These are phyloP conservation scores for Teunomyces aglyptinius DNA, from an alignment of 805 yeast genomes.

Conservation along the genomic window DNA sequence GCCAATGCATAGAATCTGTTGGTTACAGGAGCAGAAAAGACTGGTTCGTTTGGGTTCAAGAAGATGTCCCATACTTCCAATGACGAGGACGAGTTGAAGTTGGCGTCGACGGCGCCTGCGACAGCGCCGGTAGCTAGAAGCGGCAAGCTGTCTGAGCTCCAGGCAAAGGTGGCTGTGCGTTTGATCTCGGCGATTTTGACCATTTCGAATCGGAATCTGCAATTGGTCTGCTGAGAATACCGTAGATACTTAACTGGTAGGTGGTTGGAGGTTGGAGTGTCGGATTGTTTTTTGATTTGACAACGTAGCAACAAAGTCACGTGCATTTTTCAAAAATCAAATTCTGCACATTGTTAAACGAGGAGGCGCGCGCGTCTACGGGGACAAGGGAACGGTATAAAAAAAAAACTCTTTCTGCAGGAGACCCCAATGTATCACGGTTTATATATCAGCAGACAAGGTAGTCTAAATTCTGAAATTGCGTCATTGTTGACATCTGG, in stretches of 20 bases:
- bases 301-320: too few relatives aligned
- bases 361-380: too few relatives aligned
- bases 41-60: constrained; percentile 28
- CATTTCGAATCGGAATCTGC: constrained; percentile 34
- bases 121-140: constrained; percentile 85
- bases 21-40: constrained; percentile 35
- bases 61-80: constrained; percentile 78
- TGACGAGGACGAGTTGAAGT: constrained; percentile 75
- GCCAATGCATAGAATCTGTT: constrained; percentile 69
- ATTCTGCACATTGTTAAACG: too few relatives aligned
- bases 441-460: too few relatives aligned
- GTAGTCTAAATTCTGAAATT: too few relatives aligned
- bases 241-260: neutral
- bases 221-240: neutral
- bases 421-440: too few relatives aligned
- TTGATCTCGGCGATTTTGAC: constrained; percentile 81
- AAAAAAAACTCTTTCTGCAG: too few relatives aligned
- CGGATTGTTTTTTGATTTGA: neutral
- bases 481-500: too few relatives aligned
- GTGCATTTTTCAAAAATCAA: too few relatives aligned
- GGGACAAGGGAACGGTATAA: too few relatives aligned
- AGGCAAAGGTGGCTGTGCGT: constrained; percentile 92
- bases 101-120: constrained; percentile 93
- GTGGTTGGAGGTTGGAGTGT: neutral
- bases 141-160: constrained; percentile 81